Evolutionary conservation across 2,329 filamentous ascomycete genomes (phyloP).

Genomic region (Trichophyton schoenleinii): DNA sequence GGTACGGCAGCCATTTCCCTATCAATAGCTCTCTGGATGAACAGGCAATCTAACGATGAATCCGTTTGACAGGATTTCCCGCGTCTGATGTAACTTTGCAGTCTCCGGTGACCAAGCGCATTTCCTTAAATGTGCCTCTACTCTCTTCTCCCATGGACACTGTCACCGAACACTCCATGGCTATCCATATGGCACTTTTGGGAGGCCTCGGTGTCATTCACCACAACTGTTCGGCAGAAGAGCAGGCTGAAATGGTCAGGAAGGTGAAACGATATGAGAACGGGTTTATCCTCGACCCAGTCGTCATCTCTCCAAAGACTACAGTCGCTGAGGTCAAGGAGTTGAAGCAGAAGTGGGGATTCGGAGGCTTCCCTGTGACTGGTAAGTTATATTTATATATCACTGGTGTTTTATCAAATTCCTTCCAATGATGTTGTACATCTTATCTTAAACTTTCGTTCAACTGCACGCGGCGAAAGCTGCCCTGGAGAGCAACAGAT

Average conservation of each 20-base stretch:
- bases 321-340: constrained; percentile 84
- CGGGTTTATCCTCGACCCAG: constrained; percentile 92
- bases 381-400: constrained; percentile 50
- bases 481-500: constrained; percentile 66
- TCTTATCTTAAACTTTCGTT: constrained; percentile 97
- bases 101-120: constrained; percentile 85
- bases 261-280: constrained; percentile 99
- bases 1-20: constrained; percentile 36
- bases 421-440: constrained; percentile 57
- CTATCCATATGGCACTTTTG: constrained; percentile 64
- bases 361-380: constrained; percentile 95
- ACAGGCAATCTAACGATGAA: not conserved
- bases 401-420: constrained; percentile 12
- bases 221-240: constrained; percentile 97
- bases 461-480: constrained; percentile 81
- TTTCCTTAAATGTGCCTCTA: constrained; percentile 90
- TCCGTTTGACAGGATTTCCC: constrained; percentile 54
- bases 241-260: constrained; percentile 95
- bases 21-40: not conserved
- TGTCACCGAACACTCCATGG: constrained; percentile 98
- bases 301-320: constrained; percentile 76
- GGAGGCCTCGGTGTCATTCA: constrained; percentile 69
- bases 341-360: constrained; percentile 95
- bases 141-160: constrained; percentile 99
- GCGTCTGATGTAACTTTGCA: constrained; percentile 81